Conservation (phyloP, 345 rosid genomes). For the Salix koriyanagi region DNA sequence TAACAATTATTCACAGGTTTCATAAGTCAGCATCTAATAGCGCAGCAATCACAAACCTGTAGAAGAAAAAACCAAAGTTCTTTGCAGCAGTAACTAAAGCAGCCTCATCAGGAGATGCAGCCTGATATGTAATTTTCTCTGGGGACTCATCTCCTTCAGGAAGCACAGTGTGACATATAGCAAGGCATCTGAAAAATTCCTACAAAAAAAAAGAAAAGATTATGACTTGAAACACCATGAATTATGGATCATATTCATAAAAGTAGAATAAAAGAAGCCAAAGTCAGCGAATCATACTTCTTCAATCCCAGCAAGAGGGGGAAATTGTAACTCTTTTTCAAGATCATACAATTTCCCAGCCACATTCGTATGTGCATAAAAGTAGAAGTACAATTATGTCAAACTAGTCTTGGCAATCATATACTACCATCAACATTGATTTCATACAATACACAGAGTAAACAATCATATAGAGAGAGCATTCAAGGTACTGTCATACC, state of each 20-base stretch:
- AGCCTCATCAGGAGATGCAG: conserved; percentile 99
- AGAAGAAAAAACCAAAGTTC: conserved; percentile 97
- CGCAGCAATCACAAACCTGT: conserved; percentile 42
- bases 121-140: conserved; percentile 88
- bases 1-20: background rate
- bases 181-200: conserved; percentile 99
- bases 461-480: background rate
- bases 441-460: background rate
- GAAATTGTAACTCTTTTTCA: background rate
- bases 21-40: background rate
- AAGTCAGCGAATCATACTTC: too few species aligned
- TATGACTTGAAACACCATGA: conserved; percentile 4
- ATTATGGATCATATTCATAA: background rate
- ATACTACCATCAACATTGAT: background rate
- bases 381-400: background rate
- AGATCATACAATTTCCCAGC: background rate
- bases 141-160: conserved; percentile 98
- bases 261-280: background rate
- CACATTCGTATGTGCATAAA: background rate
- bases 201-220: conserved; percentile 30
- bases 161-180: conserved; percentile 97
- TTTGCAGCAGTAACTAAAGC: conserved; percentile 96
- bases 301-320: background rate
- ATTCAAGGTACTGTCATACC: background rate
- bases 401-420: background rate